Percentiles rank a stretch among this genome's conserved stretches.
These are phyloP conservation scores for Ploettnerulaceae sp. DNA, from an alignment of 2,329 filamentous ascomycete species.

Conservation along the genomic window DNA sequence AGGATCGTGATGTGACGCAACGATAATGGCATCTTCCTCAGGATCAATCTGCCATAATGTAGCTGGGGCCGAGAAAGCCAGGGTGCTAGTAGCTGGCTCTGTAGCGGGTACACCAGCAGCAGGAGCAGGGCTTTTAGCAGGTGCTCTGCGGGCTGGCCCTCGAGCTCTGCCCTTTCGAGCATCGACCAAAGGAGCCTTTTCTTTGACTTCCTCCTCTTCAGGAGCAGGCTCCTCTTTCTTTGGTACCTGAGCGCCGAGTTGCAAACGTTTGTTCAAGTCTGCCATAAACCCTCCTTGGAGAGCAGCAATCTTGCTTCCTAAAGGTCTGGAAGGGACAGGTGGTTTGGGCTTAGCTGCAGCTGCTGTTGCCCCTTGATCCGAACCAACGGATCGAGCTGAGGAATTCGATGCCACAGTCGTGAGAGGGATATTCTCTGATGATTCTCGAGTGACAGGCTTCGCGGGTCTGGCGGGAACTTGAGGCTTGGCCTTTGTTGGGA, in stretches of 20 bases:
- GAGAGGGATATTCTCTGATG: constrained; percentile 32
- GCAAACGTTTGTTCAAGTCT: constrained; percentile 84
- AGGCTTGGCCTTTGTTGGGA: constrained; percentile 55
- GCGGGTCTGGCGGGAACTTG: constrained; percentile 56
- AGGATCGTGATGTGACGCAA: constrained; percentile 23
- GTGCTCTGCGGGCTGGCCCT: constrained; percentile 74
- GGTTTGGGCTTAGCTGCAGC: constrained; percentile 74
- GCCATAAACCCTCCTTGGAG: constrained; percentile 89
- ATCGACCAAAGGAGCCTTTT: constrained; percentile 78
- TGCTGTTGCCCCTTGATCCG: constrained; percentile 40
- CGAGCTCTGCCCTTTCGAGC: constrained; percentile 86
- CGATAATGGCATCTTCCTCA: constrained; percentile 37
- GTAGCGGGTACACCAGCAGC: constrained; percentile 11
- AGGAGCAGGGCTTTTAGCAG: constrained; percentile 41
- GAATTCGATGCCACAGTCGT: constrained; percentile 27
- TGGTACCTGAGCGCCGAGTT: constrained; percentile 74
- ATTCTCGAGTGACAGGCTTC: constrained; percentile 47
- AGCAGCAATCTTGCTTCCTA: constrained; percentile 82
- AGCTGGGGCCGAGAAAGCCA: constrained; percentile 33
- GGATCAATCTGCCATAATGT: constrained; percentile 40
- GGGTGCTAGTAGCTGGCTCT: constrained; percentile 13
- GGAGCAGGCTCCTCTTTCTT: constrained; percentile 66
- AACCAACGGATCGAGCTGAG: constrained; percentile 33
- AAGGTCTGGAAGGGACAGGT: constrained; percentile 70
- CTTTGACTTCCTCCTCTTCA: constrained; percentile 54